These are phyloP conservation scores for Phoma sp. DNA, from an alignment of 2,329 filamentous ascomycete genomes.

Conservation along the genomic window DNA sequence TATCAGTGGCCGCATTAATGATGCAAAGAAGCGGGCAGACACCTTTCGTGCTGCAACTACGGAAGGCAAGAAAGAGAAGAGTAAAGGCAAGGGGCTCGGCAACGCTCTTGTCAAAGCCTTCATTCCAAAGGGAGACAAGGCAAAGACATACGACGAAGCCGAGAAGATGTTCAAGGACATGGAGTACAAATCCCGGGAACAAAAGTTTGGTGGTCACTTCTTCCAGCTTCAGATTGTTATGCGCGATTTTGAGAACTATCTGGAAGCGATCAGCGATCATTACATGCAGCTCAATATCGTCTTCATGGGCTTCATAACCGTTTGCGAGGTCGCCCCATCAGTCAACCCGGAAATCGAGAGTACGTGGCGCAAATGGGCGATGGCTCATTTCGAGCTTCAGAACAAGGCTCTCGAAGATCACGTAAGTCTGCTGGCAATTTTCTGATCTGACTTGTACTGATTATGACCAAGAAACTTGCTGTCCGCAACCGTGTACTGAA, in stretches of 20 bases:
- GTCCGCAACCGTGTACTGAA: constrained; percentile 85
- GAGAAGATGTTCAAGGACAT: constrained; percentile 74
- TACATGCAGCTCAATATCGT: constrained; percentile 82
- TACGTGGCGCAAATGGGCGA: constrained; percentile 92
- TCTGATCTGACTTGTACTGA: constrained; percentile 16
- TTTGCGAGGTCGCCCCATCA: constrained; percentile 69
- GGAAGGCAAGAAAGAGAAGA: constrained; percentile 46
- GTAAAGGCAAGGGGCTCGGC: constrained; percentile 54
- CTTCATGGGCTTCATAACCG: constrained; percentile 79
- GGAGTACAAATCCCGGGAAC: constrained; percentile 78
- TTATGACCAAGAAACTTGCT: constrained; percentile 57
- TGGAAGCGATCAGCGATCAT: constrained; percentile 78
- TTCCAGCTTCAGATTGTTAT: constrained; percentile 90
- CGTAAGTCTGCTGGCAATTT: constrained; percentile 57
- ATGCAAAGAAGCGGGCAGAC: constrained; percentile 92
- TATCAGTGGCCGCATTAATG: constrained; percentile 77
- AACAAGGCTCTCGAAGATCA: constrained; percentile 84
- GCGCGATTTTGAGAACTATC: constrained; percentile 92
- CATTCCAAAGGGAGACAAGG: constrained; percentile 84
- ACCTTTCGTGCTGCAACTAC: constrained; percentile 62
- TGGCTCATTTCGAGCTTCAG: constrained; percentile 84
- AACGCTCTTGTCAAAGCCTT: constrained; percentile 87
- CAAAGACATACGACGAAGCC: constrained; percentile 72
- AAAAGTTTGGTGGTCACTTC: constrained; percentile 91
- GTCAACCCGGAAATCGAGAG: constrained; percentile 82